Evolutionary conservation across 169 alveolate species (phyloP).

Genomic region (Eimeria zaria): DNA sequence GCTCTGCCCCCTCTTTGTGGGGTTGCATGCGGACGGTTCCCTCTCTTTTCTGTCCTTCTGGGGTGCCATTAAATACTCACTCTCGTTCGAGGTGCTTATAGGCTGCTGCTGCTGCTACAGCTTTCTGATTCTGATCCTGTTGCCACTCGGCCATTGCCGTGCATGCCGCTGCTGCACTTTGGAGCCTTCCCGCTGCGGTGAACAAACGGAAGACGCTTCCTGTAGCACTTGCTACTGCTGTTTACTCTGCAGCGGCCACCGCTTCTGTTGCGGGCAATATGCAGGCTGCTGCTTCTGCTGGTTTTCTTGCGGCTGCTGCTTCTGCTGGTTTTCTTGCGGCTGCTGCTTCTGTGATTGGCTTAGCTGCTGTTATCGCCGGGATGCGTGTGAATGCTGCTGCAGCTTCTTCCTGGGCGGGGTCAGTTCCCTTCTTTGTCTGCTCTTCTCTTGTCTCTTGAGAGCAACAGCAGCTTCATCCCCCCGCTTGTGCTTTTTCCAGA

Average conservation of each 20-base stretch:
- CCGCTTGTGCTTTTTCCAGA: slow-evolving; percentile 82
- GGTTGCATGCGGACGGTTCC: slow-evolving; percentile 76
- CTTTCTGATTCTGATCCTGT: background rate
- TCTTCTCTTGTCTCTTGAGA: slow-evolving; percentile 58
- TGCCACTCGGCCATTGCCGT: background rate
- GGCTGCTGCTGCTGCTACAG: slow-evolving; percentile 23
- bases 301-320: slow-evolving; percentile 5
- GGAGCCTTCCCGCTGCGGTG: background rate
- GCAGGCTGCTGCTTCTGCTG: background rate
- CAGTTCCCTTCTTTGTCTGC: slow-evolving; percentile 56
- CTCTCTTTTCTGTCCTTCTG: slow-evolving; percentile 62
- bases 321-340: background rate
- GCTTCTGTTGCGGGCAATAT: background rate
- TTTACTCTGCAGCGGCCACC: background rate
- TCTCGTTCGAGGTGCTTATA: slow-evolving; percentile 69
- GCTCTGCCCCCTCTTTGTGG: slow-evolving; percentile 65
- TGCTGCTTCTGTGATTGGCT: background rate
- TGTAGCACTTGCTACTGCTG: background rate
- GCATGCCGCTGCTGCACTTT: background rate
- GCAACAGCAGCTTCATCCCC: slow-evolving; percentile 56
- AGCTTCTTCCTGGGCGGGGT: slow-evolving; percentile 84
- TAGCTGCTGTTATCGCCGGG: background rate
- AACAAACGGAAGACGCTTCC: background rate
- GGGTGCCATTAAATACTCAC: slow-evolving; percentile 56
- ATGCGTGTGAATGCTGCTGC: slow-evolving; percentile 24